Evolutionary conservation across 2,329 filamentous ascomycete genomes (phyloP).

Genomic region (Diplodia scrobiculata): DNA sequence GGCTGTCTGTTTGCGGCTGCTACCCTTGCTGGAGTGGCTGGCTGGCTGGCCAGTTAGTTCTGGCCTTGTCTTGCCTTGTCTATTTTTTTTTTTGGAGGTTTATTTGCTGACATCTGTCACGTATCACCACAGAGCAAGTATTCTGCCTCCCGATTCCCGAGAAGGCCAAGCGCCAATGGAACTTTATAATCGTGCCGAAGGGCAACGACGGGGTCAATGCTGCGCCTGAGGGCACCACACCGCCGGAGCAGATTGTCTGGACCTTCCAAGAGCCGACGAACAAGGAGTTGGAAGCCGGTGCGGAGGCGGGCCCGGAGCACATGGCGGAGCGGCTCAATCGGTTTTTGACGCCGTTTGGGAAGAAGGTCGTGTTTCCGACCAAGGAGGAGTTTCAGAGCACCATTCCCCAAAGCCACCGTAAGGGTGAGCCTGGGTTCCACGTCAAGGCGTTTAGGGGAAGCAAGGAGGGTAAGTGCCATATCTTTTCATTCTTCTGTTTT

Average conservation of each 20-base stretch:
- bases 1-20: background rate
- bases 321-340: slow-evolving; percentile 55
- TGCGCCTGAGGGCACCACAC: slow-evolving; percentile 44
- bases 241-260: slow-evolving; percentile 61
- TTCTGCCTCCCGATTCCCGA: slow-evolving; percentile 66
- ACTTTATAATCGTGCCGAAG: slow-evolving; percentile 62
- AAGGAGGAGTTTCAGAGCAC: slow-evolving; percentile 63
- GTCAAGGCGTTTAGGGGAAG: slow-evolving; percentile 65
- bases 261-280: slow-evolving; percentile 58
- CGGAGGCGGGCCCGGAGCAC: slow-evolving; percentile 45
- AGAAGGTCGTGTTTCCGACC: slow-evolving; percentile 56
- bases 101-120: slow-evolving; percentile 14
- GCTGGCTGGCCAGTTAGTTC: too few species aligned
- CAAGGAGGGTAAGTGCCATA: slow-evolving; percentile 59
- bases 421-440: slow-evolving; percentile 64
- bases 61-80: too few species aligned
- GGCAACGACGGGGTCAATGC: slow-evolving; percentile 54
- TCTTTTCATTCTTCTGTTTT: background rate
- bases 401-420: slow-evolving; percentile 62
- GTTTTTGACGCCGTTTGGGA: slow-evolving; percentile 48
- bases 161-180: slow-evolving; percentile 64
- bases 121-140: slow-evolving; percentile 51
- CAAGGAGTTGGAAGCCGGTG: slow-evolving; percentile 48
- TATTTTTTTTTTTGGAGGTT: background rate
- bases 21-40: too few species aligned